These are phyloP conservation scores for Cutaneotrichosporon sp. DNA, from an alignment of 1,284 basidiomycete genomes.

Conservation along the genomic window DNA sequence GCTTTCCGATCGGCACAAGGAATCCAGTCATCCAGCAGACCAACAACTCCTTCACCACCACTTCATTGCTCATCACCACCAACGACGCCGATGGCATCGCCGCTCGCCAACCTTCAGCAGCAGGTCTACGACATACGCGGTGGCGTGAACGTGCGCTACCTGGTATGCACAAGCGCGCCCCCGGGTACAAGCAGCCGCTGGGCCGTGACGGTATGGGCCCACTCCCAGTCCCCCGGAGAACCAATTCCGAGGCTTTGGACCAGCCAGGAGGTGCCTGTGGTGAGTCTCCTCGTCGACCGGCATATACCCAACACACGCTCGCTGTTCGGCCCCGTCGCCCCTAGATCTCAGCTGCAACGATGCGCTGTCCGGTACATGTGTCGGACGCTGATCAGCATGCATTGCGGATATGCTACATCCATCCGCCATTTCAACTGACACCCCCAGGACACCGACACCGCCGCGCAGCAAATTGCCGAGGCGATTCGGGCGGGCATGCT, in stretches of 20 bases:
- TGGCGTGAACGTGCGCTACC: constrained; percentile 6
- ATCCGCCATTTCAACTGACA: not conserved
- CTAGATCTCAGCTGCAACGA: not conserved
- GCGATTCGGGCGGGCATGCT: constrained; percentile 11
- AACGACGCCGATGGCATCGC: not conserved
- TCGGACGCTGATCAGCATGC: too few relatives aligned
- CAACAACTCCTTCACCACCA: not conserved
- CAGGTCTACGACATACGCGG: constrained; percentile 11
- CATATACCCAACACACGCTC: too few relatives aligned
- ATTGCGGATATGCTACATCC: not conserved
- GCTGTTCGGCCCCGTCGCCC: too few relatives aligned
- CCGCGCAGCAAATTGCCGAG: constrained; percentile 7
- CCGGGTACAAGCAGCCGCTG: not conserved
- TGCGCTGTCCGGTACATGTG: not conserved
- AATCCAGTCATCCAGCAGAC: not conserved
- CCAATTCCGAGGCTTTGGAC: constrained; percentile 9
- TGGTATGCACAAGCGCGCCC: constrained; percentile 5
- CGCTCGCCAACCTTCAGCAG: constrained; percentile 14
- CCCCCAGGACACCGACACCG: constrained; percentile 1
- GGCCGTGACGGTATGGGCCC: constrained; percentile 10
- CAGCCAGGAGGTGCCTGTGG: constrained; percentile 7
- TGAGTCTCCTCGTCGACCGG: not conserved
- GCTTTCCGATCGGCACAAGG: not conserved
- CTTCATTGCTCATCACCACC: not conserved
- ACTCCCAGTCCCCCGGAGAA: not conserved